Evolutionary conservation across 2,329 filamentous ascomycete species (phyloP).

Genomic region (Graphium sp.): DNA sequence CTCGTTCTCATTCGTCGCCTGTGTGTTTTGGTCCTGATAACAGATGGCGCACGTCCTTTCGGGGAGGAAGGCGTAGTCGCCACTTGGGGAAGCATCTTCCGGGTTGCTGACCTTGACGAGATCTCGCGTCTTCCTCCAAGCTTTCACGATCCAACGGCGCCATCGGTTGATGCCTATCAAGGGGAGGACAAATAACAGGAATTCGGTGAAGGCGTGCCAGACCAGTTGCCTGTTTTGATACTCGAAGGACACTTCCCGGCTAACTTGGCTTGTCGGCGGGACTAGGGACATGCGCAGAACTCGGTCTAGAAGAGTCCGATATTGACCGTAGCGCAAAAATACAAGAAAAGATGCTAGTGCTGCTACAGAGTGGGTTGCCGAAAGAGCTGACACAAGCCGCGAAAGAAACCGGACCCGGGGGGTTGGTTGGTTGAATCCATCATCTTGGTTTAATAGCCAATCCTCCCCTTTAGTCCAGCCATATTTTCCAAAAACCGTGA

Average conservation of each 20-base stretch:
- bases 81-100: slow-evolving; percentile 36
- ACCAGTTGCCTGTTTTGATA: slow-evolving; percentile 95
- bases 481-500: slow-evolving; percentile 80
- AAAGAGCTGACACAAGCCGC: slow-evolving; percentile 49
- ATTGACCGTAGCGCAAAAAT: slow-evolving; percentile 80
- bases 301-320: slow-evolving; percentile 79
- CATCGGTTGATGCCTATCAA: slow-evolving; percentile 90
- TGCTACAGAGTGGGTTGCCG: slow-evolving; percentile 63
- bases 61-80: slow-evolving; percentile 72
- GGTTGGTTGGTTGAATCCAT: slow-evolving; percentile 50
- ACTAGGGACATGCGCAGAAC: slow-evolving; percentile 70
- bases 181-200: slow-evolving; percentile 90
- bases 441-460: slow-evolving; percentile 62
- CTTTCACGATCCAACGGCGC: slow-evolving; percentile 73
- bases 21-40: slow-evolving; percentile 79
- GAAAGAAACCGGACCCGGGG: slow-evolving; percentile 39
- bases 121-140: slow-evolving; percentile 67
- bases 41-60: slow-evolving; percentile 94
- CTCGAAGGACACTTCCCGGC: slow-evolving; percentile 87
- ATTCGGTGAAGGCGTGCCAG: slow-evolving; percentile 99
- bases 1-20: slow-evolving; percentile 55
- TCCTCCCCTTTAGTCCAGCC: slow-evolving; percentile 86
- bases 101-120: slow-evolving; percentile 32
- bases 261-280: slow-evolving; percentile 70
- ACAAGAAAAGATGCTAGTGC: slow-evolving; percentile 76